A percentile compares a stretch with the other conserved stretches of the same genome.
Conservation (phyloP, 768 basidiomycete genomes). For the Plicaturopsis crispa region DNA sequence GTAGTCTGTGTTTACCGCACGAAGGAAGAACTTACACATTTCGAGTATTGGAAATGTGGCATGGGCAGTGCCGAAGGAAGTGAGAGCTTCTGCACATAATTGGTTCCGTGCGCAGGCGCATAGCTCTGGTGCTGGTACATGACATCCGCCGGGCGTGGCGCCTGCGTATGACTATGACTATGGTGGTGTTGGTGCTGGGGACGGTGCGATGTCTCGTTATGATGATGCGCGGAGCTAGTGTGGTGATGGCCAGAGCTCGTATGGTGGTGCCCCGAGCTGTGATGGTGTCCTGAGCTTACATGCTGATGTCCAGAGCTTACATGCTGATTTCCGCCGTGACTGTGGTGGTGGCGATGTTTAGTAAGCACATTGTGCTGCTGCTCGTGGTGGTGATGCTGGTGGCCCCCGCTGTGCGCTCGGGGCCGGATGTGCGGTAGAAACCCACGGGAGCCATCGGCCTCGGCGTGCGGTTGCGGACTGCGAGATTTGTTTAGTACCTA, state of each 20-base stretch:
- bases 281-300: not conserved
- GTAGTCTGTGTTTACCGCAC: constrained; percentile 1
- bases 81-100: not conserved
- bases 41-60: not conserved
- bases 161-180: constrained; percentile 3
- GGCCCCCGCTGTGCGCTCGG: no score
- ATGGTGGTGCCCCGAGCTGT: not conserved
- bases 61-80: constrained; percentile 2
- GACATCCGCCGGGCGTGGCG: constrained; percentile 1
- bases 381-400: no score
- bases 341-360: no score
- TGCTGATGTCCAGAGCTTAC: no score
- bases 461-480: no score
- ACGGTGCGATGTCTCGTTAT: constrained; percentile 3
- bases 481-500: no score
- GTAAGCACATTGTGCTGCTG: no score
- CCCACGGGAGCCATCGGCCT: no score
- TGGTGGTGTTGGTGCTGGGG: constrained; percentile 6
- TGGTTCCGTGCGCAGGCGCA: constrained; percentile 1
- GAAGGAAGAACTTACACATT: constrained; percentile 2
- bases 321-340: no score
- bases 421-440: no score
- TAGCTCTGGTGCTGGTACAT: constrained; percentile 2
- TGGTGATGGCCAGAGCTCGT: no score
- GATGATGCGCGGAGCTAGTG: not conserved